phyloP scores from a whole-genome alignment of 164 flowering plant genomes.

The Cinnamomum chago region DNA sequence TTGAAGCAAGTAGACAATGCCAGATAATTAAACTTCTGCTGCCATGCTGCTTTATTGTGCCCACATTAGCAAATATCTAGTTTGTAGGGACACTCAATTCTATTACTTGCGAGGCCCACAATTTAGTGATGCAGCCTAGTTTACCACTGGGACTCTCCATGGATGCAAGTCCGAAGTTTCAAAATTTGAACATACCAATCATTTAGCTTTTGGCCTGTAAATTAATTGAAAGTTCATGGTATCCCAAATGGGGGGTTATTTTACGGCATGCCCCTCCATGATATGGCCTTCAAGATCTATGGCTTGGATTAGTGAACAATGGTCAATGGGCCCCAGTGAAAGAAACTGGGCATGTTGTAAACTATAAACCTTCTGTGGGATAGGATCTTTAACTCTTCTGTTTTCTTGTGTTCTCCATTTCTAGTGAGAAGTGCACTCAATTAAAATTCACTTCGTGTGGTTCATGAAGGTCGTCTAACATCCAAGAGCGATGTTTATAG shows the following conservation, averaged over 20 bases:
- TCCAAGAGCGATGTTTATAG: slow-evolving; percentile 84
- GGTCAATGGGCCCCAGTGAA: not conserved
- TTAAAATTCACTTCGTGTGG: not conserved
- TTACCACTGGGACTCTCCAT: not conserved
- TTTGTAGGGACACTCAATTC: not conserved
- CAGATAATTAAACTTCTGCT: not conserved
- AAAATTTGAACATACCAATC: no score
- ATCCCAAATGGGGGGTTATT: not conserved
- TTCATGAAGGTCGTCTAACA: slow-evolving; percentile 62
- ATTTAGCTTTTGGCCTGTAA: not conserved
- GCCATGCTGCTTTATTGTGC: not conserved
- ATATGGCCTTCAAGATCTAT: not conserved
- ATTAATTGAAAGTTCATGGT: not conserved
- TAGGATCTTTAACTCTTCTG: not conserved
- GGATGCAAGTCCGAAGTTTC: no score
- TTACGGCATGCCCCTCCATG: not conserved
- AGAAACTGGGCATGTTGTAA: not conserved
- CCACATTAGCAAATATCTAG: not conserved
- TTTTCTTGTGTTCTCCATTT: not conserved
- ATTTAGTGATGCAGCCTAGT: not conserved
- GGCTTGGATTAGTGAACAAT: not conserved
- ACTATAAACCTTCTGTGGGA: not conserved
- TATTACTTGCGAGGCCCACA: not conserved
- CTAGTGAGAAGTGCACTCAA: not conserved
- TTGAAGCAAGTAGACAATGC: not conserved